These are phyloP conservation scores for Vitis cinerea DNA, from an alignment of 164 flowering plant species.

Conservation along the genomic window DNA sequence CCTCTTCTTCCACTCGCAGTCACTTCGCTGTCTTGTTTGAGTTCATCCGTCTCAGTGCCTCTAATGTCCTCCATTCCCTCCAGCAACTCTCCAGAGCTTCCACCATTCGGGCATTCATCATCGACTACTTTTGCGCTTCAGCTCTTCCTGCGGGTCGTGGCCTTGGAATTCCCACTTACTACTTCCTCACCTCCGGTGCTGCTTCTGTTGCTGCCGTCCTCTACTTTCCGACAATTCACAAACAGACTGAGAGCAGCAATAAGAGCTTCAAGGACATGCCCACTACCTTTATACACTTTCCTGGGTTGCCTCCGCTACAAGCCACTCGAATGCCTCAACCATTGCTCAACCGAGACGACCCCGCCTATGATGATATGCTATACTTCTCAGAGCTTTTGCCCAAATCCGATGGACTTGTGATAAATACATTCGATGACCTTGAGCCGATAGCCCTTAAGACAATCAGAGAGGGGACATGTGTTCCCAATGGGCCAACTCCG, in stretches of 20 bases:
- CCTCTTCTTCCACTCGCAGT: no score
- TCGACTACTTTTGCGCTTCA: conserved; percentile 23
- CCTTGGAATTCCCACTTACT: conserved; percentile 26
- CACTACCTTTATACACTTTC: conserved; percentile 7
- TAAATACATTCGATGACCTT: conserved; percentile 7
- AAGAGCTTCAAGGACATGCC: conserved; percentile 9
- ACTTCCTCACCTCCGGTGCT: conserved; percentile 23
- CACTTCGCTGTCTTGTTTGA: not conserved
- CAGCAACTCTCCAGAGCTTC: not conserved
- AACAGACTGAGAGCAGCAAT: not conserved
- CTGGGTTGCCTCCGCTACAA: conserved; percentile 23
- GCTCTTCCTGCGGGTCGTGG: conserved; percentile 6
- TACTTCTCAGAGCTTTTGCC: not conserved
- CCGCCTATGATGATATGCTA: conserved; percentile 11
- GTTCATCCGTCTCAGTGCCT: conserved; percentile 3
- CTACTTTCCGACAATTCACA: conserved; percentile 19
- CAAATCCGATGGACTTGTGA: conserved; percentile 4
- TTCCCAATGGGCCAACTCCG: not conserved
- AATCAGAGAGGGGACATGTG: not conserved
- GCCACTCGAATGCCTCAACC: conserved; percentile 11
- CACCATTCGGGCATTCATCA: conserved; percentile 3
- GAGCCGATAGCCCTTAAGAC: conserved; percentile 9
- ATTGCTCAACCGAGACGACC: conserved; percentile 4
- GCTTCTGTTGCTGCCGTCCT: conserved; percentile 14
- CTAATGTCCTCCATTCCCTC: not conserved